A percentile compares a stretch with the other conserved stretches of the same genome.
These are phyloP conservation scores for Tilletia setariae DNA, from an alignment of 1,284 basidiomycete genomes.

Conservation along the genomic window DNA sequence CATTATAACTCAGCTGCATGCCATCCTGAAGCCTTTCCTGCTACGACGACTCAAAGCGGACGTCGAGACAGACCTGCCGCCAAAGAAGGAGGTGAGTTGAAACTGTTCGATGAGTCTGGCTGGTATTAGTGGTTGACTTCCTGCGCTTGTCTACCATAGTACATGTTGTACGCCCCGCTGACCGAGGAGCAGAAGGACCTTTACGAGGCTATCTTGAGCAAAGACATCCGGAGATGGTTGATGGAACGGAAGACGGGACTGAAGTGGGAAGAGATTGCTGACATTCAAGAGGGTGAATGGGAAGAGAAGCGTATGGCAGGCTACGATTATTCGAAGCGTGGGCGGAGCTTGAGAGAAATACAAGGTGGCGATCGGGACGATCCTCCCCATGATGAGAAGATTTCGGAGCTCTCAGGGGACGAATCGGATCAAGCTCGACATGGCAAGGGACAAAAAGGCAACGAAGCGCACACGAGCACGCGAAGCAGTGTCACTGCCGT, in stretches of 20 bases:
- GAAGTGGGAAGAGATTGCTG: conserved; percentile 29
- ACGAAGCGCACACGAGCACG: conserved; percentile 21
- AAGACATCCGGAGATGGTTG: conserved; percentile 41
- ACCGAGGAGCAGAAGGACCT: conserved; percentile 75
- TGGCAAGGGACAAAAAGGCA: not conserved
- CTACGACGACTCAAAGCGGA: conserved; percentile 47
- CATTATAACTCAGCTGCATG: conserved; percentile 49
- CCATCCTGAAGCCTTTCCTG: conserved; percentile 50
- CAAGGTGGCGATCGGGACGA: conserved; percentile 12
- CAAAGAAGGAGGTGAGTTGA: conserved; percentile 44
- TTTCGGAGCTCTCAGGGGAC: no score
- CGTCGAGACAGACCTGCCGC: conserved; percentile 46
- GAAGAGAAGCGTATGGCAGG: conserved; percentile 16
- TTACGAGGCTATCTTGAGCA: conserved; percentile 64
- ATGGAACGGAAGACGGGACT: conserved; percentile 44
- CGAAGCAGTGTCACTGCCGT: conserved; percentile 19
- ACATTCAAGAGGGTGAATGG: conserved; percentile 18
- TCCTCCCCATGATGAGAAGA: not conserved
- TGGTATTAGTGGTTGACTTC: no score
- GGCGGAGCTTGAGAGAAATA: conserved; percentile 12
- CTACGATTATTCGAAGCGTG: conserved; percentile 16
- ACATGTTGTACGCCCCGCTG: conserved; percentile 85
- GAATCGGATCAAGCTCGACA: not conserved
- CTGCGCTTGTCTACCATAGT: conserved; percentile 17
- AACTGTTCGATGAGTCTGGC: no score